Base-by-base conservation (phyloP, 768 basidiomycete genomes). In the Boletus tomentosulus region DNA sequence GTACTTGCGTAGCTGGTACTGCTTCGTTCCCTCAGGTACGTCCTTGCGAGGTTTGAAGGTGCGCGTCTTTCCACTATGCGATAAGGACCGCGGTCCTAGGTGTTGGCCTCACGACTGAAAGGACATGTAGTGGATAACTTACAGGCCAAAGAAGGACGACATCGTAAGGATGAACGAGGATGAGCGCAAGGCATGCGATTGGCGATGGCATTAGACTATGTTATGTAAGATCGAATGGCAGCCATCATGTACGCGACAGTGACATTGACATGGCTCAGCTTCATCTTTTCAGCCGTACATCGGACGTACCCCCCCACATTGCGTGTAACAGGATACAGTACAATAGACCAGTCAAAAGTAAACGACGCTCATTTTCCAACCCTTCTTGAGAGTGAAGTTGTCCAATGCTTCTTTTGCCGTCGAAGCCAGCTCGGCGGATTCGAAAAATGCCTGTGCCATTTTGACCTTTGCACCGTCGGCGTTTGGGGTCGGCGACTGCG, bases 21-120 rank as follows among this genome's bases (percentile, higher is more conserved):
- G 96, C 73, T 96, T 96, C 37, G 95, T 96, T 38, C 95, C 95
- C 70, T 96, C 93, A 5, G 93, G 89, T 24, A 94, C 87, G 68
- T 92, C 91, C 73, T 90, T 93, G 64, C 93, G 87, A 28, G 96
- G 96, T 67, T 95, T 96, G 82, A 98, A 98, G 16, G 96, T 94
- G 51, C 92, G 85, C 35, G 89, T 91, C 76, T 93, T 94, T 39
- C 89, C 91, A 44, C 92, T 93, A 59, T n/a, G 34, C 19, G 58
- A 53, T 53, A 55, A 53, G 44, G 39, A 48, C 34, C 25, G 39
- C 38, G 54, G 34, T 57, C 37, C 50, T 55, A 46, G 39, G 48
- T 16, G 52, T 60, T 51, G 53, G 55, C 42, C 49, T 62, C 41
- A 58, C 33, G 37, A 25, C 25, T 59, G 16, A 27, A 50, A 50